Percentiles rank a stretch among this genome's conserved stretches.
These are phyloP conservation scores for Cordyceps cateniannulata DNA, from an alignment of 2,329 filamentous ascomycete species.

Conservation along the genomic window DNA sequence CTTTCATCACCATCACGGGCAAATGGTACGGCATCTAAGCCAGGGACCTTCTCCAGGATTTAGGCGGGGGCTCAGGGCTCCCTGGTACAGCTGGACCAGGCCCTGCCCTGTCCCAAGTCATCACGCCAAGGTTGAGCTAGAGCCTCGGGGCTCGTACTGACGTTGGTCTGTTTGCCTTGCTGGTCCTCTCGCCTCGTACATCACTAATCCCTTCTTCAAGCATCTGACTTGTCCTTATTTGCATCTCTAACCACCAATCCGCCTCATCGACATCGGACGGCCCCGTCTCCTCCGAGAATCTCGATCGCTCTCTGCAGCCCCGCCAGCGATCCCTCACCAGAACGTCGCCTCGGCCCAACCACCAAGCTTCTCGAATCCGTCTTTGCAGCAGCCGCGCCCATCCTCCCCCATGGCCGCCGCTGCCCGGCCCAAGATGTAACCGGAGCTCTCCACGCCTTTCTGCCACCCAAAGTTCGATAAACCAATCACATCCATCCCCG, in stretches of 20 bases:
- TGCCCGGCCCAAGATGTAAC: conserved; percentile 5
- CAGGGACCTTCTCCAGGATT: neutral
- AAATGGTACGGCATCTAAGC: neutral
- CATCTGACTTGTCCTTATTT: neutral
- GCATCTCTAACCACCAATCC: neutral
- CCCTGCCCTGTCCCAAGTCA: neutral
- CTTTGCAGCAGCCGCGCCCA: neutral
- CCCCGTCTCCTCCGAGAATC: neutral
- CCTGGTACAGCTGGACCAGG: neutral
- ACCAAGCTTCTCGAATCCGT: neutral
- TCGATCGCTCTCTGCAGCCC: neutral
- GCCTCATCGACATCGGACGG: neutral
- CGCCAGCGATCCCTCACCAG: neutral
- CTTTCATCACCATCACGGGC: neutral
- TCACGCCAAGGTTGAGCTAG: neutral
- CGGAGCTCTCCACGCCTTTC: neutral
- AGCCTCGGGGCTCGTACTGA: conserved; percentile 2
- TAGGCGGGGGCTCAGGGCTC: neutral
- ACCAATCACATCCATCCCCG: conserved; percentile 20
- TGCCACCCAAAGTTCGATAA: neutral
- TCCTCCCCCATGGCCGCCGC: neutral
- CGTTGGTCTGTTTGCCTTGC: conserved; percentile 1
- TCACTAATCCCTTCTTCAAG: neutral
- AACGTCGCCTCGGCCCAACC: neutral
- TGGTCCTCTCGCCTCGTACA: neutral